These are phyloP conservation scores for Haplographium delicatum DNA, from an alignment of 495 filamentous ascomycete species.

Conservation along the genomic window DNA sequence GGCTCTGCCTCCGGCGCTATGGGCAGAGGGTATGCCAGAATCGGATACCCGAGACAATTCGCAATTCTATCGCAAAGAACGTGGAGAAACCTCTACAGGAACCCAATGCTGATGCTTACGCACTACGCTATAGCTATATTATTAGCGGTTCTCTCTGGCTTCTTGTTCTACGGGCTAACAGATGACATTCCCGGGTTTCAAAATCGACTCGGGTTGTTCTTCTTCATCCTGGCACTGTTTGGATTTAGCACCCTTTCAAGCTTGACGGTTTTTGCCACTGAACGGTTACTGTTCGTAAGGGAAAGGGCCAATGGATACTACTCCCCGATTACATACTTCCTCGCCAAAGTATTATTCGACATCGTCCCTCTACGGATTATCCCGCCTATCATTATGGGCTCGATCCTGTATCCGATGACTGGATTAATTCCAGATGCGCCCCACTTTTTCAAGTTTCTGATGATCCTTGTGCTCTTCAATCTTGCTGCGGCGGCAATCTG, in stretches of 20 bases:
- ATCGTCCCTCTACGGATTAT: constrained; percentile 91
- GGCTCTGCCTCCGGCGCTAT: constrained; percentile 46
- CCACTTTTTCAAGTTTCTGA: constrained; percentile 85
- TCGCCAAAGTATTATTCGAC: constrained; percentile 90
- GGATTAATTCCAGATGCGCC: constrained; percentile 79
- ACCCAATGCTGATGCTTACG: constrained; percentile 97
- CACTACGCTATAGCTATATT: constrained; percentile 99
- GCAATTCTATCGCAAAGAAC: constrained; percentile 83
- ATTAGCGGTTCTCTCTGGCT: constrained; percentile 88
- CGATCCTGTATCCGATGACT: constrained; percentile 97
- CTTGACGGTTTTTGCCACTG: constrained; percentile 88
- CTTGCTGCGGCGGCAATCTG: constrained; percentile 88
- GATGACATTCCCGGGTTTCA: constrained; percentile 97
- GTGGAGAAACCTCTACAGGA: constrained; percentile 96
- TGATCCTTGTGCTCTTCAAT: constrained; percentile 93
- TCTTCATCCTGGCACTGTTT: constrained; percentile 93
- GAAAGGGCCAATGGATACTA: constrained; percentile 98
- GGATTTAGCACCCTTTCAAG: constrained; percentile 94
- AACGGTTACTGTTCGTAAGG: constrained; percentile 86
- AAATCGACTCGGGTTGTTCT: constrained; percentile 96
- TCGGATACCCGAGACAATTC: constrained; percentile 78
- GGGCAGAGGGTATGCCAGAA: constrained; percentile 72
- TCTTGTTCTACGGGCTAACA: constrained; percentile 92
- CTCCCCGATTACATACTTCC: constrained; percentile 93
- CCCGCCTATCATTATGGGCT: constrained; percentile 93